Base-by-base conservation (phyloP, 1,284 basidiomycete genomes). In the Erythrobasidium hasegawianum region DNA sequence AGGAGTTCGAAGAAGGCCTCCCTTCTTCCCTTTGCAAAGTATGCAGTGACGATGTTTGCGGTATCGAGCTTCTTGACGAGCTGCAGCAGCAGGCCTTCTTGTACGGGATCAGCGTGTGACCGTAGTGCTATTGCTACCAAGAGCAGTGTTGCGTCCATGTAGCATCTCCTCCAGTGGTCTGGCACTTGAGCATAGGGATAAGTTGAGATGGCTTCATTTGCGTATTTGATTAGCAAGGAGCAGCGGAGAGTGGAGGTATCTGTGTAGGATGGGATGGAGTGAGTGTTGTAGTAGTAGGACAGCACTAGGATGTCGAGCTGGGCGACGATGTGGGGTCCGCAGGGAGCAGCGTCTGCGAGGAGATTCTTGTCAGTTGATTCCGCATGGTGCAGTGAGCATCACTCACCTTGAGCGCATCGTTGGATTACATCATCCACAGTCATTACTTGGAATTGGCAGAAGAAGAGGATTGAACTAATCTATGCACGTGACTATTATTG, bases 11-110 rank as follows among this genome's bases (percentile, higher is more conserved):
- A 80, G 10, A 89, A 81, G 53, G 86, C 75, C 38, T 87, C 84
- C 39, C 84, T 76, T 54, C 88, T 79, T 5, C 80, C 80, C 27
- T 81, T 75, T 7, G 89, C 89, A 24, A 86, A 81, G 0, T 86
- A 85, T 0, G 92, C 93, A 8, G 91, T 87, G 50, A 95, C 81
- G 71, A 97, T 86, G 70, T 95, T 86, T 0, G 87, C 86, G 72
- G 81, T 81, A 74, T 97, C 94, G 29, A 97, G 79, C 13, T 81
- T 78, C 4, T 80, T 78, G 40, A 95, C 81, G 2, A 68, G 60
- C 1, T 71, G 65, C 24, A 59, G 56, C 18, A 55, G 40, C 18
- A 9, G 22, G 2, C 3, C 27, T 26, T 65, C 57, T 16, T 50
- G 3, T 20, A 53, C 16, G 13, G 50, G 9, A 27, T 18, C 16